Conservation (phyloP, 2,329 filamentous ascomycete genomes). For the Aureobasidium sp. region DNA sequence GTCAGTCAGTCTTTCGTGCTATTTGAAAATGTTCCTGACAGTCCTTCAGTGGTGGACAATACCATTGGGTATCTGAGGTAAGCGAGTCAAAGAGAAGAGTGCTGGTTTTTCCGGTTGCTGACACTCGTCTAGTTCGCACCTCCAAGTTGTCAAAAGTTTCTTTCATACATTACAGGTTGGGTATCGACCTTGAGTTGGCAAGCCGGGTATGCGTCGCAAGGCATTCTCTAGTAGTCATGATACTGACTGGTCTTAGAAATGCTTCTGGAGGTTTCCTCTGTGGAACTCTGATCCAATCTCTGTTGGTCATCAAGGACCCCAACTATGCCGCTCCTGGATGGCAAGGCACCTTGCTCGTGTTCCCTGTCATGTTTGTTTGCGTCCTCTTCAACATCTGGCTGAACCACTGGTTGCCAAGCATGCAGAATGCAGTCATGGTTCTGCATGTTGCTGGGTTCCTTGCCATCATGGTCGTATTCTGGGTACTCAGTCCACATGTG, state of each 20-base stretch:
- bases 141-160: conserved; percentile 34
- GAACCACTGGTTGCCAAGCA: conserved; percentile 30
- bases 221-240: no score
- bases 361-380: conserved; percentile 39
- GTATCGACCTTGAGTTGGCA: conserved; percentile 46
- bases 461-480: conserved; percentile 23
- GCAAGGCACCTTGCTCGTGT: conserved; percentile 45
- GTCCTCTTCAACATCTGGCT: conserved; percentile 37
- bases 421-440: conserved; percentile 34
- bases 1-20: not conserved
- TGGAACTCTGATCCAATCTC: conserved; percentile 42
- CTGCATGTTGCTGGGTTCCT: conserved; percentile 35
- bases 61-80: conserved; percentile 26
- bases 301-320: conserved; percentile 37
- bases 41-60: conserved; percentile 25
- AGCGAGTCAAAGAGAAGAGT: no score
- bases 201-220: conserved; percentile 28
- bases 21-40: not conserved
- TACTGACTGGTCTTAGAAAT: conserved; percentile 19
- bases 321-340: conserved; percentile 38
- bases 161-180: conserved; percentile 44
- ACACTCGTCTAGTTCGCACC: no score
- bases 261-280: conserved; percentile 44
- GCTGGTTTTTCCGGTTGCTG: no score
- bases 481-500: conserved; percentile 25